Base-by-base conservation (phyloP, 108 stramenopile genomes). In the Cyclotella cryptica region DNA sequence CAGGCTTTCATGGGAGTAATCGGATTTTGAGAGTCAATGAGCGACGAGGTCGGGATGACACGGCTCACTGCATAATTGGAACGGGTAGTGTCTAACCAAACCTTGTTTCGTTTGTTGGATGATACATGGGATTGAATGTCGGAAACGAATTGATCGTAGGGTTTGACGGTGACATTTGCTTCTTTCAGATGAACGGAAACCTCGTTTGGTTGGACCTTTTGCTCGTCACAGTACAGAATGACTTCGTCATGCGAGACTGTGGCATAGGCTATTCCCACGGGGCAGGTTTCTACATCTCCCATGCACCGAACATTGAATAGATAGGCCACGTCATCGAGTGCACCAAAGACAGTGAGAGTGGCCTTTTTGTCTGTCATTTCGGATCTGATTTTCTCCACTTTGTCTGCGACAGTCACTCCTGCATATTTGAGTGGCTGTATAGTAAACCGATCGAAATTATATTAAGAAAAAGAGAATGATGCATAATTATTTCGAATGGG, bases 241-340 rank as follows among this genome's bases (percentile, higher is more conserved):
- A 93, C 85, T 11, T 68, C 65, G 69, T 96, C 93, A 2, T 74
- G 61, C 4, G 92, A 80, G 18, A 99, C 72, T n/a, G 96, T 86
- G 17, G 85, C 96, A 82, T 97, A 98, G 29, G 95, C 93, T 61
- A 97, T 90, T 13, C 96, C 93, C 13, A 98, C 95, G 3, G 98
- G 98, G 61, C 89, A 90, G 8, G 91, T 92, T 51, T 91, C 91
- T 10, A 93, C 84, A 72, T 98, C 98, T n/a, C 91, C 86, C 74
- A 88, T 95, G 70, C 89, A 87, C 18, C 98, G 85, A 27, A 99
- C 66, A 79, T 98, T 98, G 72, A 98, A 75, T 27, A 99, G 91
- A 87, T 98, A 98, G 13, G 97, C 97, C 42, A 99, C 91, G 77
- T 99, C 98, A 75, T 98, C 98, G 72, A 98, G 73, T 0, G 97